phyloP scores from a whole-genome alignment of 1,284 basidiomycete genomes.

The Ganoderma multipileum region DNA sequence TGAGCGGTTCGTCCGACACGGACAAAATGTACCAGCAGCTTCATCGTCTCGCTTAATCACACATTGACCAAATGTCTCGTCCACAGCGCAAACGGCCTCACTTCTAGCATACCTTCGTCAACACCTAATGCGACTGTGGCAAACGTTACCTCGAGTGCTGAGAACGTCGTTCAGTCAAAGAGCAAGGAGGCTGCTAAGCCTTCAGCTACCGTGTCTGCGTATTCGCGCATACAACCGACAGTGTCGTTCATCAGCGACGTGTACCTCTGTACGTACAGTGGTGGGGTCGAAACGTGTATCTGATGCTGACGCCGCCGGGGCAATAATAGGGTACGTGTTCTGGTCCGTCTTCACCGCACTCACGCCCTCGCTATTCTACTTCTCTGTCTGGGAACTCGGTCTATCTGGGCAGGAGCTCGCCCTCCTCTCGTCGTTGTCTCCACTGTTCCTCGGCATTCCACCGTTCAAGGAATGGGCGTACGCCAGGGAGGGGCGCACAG shows the following conservation, averaged over 20 bases:
- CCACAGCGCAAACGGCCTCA: conserved; percentile 8
- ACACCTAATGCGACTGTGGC: background rate
- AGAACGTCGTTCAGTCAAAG: background rate
- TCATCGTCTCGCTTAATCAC: conserved; percentile 46
- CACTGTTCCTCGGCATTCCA: conserved; percentile 60
- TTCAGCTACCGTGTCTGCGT: background rate
- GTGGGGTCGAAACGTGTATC: background rate
- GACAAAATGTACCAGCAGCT: conserved; percentile 50
- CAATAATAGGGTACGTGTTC: conserved; percentile 74
- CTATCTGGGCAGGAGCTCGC: conserved; percentile 81
- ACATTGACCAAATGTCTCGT: conserved; percentile 17
- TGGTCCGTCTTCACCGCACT: conserved; percentile 91
- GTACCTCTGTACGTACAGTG: conserved; percentile 39
- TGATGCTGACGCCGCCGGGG: conserved; percentile 8
- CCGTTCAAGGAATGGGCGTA: conserved; percentile 52
- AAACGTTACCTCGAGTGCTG: background rate
- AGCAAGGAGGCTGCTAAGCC: background rate
- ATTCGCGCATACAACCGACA: conserved; percentile 13
- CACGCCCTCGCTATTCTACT: conserved; percentile 89
- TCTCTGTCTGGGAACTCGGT: conserved; percentile 89
- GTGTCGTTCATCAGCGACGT: conserved; percentile 39
- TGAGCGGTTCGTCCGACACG: conserved; percentile 23
- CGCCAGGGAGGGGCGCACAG: conserved; percentile 55
- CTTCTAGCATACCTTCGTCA: too few species aligned
- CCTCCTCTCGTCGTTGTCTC: conserved; percentile 72